Percentiles rank a stretch among this genome's conserved stretches.
These are phyloP conservation scores for Colletotrichum trifolii DNA, from an alignment of 2,329 filamentous ascomycete species.

Conservation along the genomic window DNA sequence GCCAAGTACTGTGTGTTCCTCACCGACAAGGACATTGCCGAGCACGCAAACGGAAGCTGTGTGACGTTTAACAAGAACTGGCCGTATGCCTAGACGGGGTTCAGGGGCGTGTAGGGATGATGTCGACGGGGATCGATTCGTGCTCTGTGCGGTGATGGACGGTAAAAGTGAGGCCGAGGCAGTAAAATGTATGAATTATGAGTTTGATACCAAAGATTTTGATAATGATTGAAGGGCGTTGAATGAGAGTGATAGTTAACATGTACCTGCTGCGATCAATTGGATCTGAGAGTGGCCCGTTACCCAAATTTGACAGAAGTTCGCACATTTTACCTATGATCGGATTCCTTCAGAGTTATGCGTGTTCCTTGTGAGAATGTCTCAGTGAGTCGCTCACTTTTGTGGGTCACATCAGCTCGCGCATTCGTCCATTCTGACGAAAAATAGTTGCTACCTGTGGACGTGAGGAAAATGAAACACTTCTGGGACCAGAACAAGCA, in stretches of 20 bases:
- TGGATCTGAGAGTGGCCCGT: too few relatives aligned
- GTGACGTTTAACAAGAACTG: constrained; percentile 50
- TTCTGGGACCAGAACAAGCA: not conserved
- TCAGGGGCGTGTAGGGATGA: not conserved
- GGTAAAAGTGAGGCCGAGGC: too few relatives aligned
- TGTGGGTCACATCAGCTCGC: not conserved
- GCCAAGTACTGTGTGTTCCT: constrained; percentile 53
- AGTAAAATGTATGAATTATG: constrained; percentile 1
- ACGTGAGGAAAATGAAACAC: too few relatives aligned
- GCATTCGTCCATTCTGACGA: not conserved
- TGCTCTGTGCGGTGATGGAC: too few relatives aligned
- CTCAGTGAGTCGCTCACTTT: too few relatives aligned
- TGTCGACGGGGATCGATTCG: not conserved
- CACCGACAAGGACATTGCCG: constrained; percentile 47
- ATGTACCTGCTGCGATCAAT: too few relatives aligned
- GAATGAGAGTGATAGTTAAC: too few relatives aligned
- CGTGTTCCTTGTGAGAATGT: too few relatives aligned
- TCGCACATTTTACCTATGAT: too few relatives aligned
- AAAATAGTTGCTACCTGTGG: not conserved
- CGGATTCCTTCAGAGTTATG: too few relatives aligned
- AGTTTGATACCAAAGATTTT: constrained; percentile 10
- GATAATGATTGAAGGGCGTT: too few relatives aligned
- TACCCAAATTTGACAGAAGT: too few relatives aligned
- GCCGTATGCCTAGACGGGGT: constrained; percentile 43
- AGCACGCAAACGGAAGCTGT: constrained; percentile 46